phyloP scores from a whole-genome alignment of 768 basidiomycete genomes.

The Suillus tomentosus region DNA sequence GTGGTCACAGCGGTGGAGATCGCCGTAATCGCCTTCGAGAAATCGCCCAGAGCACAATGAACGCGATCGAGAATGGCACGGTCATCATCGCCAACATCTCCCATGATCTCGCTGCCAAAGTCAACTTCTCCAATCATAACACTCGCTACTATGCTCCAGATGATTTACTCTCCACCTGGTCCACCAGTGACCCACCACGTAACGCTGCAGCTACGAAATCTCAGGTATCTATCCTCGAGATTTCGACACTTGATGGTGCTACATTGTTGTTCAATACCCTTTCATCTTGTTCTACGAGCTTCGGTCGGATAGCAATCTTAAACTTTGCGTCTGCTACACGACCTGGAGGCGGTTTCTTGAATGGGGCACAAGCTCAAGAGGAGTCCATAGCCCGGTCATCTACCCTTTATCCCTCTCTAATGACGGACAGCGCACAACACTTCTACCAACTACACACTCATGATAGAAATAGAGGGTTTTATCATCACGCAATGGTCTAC shows the following conservation, averaged over 20 bases:
- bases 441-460: slow-evolving; percentile 65
- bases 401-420: slow-evolving; percentile 65
- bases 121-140: slow-evolving; percentile 38
- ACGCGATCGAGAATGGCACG: slow-evolving; percentile 48
- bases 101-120: slow-evolving; percentile 38
- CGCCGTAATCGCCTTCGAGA: slow-evolving; percentile 27
- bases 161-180: slow-evolving; percentile 51
- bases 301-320: slow-evolving; percentile 56
- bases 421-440: slow-evolving; percentile 50
- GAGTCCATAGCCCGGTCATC: slow-evolving; percentile 80
- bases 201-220: slow-evolving; percentile 1
- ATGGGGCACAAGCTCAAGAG: slow-evolving; percentile 77
- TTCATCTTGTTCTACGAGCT: slow-evolving; percentile 16
- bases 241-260: slow-evolving; percentile 65
- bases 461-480: slow-evolving; percentile 55
- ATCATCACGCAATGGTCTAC: slow-evolving; percentile 79
- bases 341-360: slow-evolving; percentile 76
- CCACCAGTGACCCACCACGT: slow-evolving; percentile 17
- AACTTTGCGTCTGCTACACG: slow-evolving; percentile 79
- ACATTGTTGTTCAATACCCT: slow-evolving; percentile 37
- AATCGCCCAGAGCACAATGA: slow-evolving; percentile 55
- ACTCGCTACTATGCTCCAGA: slow-evolving; percentile 59
- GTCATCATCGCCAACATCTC: slow-evolving; percentile 32
- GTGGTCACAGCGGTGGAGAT: slow-evolving; percentile 4
- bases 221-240: slow-evolving; percentile 54